phyloP scores from a whole-genome alignment of 129 eudicot species.

The Flaveria brownii region DNA sequence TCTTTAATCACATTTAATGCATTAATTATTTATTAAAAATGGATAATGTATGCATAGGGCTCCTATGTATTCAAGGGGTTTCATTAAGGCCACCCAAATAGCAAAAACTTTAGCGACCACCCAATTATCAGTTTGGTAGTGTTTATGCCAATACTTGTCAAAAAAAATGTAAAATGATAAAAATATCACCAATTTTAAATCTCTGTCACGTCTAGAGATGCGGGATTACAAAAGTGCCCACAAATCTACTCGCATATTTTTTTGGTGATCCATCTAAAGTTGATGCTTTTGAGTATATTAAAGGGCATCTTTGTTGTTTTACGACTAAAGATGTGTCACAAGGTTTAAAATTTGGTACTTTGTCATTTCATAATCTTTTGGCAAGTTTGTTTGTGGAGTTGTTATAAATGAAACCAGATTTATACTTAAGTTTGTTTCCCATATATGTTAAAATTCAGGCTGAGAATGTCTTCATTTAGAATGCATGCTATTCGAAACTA shows the following conservation, averaged over 20 bases:
- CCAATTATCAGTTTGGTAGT: not conserved
- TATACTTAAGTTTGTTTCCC: not conserved
- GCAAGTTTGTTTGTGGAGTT: not conserved
- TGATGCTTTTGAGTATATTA: not conserved
- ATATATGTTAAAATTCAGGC: not conserved
- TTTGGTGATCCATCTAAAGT: not conserved
- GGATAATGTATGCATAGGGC: not conserved
- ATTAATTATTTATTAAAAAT: not conserved
- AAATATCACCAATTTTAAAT: not conserved
- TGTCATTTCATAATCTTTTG: not conserved
- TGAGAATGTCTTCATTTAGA: conserved; percentile 5
- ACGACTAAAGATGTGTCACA: not conserved
- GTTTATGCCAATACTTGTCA: not conserved
- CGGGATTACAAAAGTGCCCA: not conserved
- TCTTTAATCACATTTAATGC: conserved; percentile 1
- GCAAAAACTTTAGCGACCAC: not conserved
- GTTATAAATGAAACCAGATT: not conserved
- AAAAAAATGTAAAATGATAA: not conserved
- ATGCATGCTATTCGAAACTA: not conserved
- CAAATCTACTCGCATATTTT: not conserved
- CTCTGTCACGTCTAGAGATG: not conserved
- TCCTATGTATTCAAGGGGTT: not conserved
- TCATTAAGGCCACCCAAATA: not conserved
- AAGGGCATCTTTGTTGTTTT: not conserved
- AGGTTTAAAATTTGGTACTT: not conserved